Evolutionary conservation across 106 monocot species (phyloP), one percentile per base, ranked within the genome.

Genomic region (Dendrobium chrysotoxum): DNA sequence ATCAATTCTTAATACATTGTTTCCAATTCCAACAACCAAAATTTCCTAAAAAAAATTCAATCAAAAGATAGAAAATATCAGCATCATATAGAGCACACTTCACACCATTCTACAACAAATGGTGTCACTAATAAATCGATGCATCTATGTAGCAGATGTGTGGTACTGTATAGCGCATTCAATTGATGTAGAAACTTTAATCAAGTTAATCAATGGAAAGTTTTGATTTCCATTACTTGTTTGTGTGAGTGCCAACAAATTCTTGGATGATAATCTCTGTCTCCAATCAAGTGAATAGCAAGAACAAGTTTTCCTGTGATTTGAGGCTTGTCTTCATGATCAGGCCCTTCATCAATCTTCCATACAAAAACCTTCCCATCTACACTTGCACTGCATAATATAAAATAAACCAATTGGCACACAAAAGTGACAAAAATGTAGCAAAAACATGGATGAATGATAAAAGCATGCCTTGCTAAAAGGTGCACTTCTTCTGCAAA

Each of bases 231-330:
- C 20, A 75, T 86, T 93, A 99, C 99, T 85, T 99, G 99, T 88
- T 99, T 99, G 80, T 99, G 95, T 71, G 95, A 91, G 76, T 99
- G 93, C 99, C 95, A 99, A 78, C 99, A 93, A 64, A 99, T 85
- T 61, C 88, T 88, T 42, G 99, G 99, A 88, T 95, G 95, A 82
- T 90, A 88, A 41, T 90, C 91, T 8, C 78, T 83, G 75, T 86
- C 87, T 75, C 91, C 89, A 35, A 88, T 86, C 66, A 99, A 83
- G 72, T 99, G 95, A 80, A 95, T 81, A 23, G 99, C 93, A 89
- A 87, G 77, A 82, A 90, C 76, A 80, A 93, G 78, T 86, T 81
- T 95, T 76, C 91, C 99, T 18, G 91, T 88, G 78, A 99, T 99
- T 76, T 90, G 89, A 40, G 95, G 87, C 85, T 90, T 99, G 76